phyloP scores from a whole-genome alignment of 345 rosid species.

The Eucalyptus urophylla region DNA sequence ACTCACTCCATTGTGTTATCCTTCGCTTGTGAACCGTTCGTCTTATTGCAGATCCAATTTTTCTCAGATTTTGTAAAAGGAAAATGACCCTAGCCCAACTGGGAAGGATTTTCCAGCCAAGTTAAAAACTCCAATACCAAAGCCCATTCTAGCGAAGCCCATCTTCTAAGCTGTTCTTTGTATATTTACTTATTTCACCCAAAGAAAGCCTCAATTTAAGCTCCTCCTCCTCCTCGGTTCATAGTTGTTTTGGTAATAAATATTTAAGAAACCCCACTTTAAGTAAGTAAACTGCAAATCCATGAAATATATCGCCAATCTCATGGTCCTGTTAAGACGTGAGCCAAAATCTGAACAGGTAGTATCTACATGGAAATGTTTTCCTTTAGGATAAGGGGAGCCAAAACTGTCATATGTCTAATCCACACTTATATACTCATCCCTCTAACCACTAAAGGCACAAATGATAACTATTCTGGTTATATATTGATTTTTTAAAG shows the following conservation, averaged over 20 bases:
- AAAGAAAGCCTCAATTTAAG: neutral
- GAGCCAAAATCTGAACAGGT: neutral
- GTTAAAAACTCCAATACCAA: neutral
- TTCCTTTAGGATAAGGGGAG: neutral
- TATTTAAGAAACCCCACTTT: neutral
- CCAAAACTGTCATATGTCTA: neutral
- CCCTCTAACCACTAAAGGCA: neutral
- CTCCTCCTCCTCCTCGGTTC: neutral
- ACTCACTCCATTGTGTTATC: neutral
- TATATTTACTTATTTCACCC: neutral
- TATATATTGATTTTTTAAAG: fast-evolving
- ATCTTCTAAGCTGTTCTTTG: neutral
- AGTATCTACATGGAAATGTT: neutral
- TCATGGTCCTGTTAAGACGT: neutral
- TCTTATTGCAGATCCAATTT: neutral
- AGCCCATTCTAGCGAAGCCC: neutral
- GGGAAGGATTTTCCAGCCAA: neutral
- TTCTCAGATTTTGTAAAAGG: neutral
- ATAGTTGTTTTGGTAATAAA: neutral
- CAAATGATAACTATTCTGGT: fast-evolving
- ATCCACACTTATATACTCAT: neutral
- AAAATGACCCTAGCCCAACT: neutral
- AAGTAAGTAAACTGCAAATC: neutral
- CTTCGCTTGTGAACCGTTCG: neutral
- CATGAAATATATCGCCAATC: neutral